phyloP scores from a whole-genome alignment of 108 stramenopile genomes.

The Fistulifera pelliculosa region DNA sequence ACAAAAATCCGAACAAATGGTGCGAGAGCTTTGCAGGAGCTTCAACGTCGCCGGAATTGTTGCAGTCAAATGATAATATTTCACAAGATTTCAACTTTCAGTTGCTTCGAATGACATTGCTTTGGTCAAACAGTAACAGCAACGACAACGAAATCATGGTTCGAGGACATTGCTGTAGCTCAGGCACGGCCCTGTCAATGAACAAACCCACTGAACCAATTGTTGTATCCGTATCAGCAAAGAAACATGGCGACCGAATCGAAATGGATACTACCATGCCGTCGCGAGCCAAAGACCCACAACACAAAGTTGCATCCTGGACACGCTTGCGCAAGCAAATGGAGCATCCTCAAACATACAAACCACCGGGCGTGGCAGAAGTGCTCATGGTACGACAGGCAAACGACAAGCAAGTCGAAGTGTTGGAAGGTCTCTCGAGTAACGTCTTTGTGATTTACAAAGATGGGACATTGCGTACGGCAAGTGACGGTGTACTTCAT shows the following conservation, averaged over 20 bases:
- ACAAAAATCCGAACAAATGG: constrained; percentile 9
- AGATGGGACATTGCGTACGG: constrained; percentile 19
- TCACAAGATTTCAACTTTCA: constrained; percentile 11
- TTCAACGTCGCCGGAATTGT: constrained; percentile 4
- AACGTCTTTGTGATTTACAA: constrained; percentile 25
- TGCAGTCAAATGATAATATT: not conserved
- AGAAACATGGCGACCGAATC: constrained; percentile 1
- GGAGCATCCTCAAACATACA: constrained; percentile 25
- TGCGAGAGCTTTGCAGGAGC: constrained; percentile 1
- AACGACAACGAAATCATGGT: constrained; percentile 26
- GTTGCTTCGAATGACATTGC: constrained; percentile 19
- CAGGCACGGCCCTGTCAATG: constrained; percentile 1
- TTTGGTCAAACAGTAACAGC: constrained; percentile 18
- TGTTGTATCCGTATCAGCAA: constrained; percentile 35
- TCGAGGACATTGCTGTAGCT: constrained; percentile 26
- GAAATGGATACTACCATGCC: constrained; percentile 13
- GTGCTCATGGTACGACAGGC: constrained; percentile 13
- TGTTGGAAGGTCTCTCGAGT: constrained; percentile 21
- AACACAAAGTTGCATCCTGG: constrained; percentile 20
- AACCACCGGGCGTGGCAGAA: constrained; percentile 17
- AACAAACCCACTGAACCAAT: constrained; percentile 26
- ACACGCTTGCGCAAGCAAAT: constrained; percentile 15
- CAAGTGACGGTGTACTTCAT: constrained; percentile 14
- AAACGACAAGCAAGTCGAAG: constrained; percentile 4
- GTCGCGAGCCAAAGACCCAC: constrained; percentile 18